These are phyloP conservation scores for Aspergillus cavernicola DNA, from an alignment of 495 filamentous ascomycete species.

Conservation along the genomic window DNA sequence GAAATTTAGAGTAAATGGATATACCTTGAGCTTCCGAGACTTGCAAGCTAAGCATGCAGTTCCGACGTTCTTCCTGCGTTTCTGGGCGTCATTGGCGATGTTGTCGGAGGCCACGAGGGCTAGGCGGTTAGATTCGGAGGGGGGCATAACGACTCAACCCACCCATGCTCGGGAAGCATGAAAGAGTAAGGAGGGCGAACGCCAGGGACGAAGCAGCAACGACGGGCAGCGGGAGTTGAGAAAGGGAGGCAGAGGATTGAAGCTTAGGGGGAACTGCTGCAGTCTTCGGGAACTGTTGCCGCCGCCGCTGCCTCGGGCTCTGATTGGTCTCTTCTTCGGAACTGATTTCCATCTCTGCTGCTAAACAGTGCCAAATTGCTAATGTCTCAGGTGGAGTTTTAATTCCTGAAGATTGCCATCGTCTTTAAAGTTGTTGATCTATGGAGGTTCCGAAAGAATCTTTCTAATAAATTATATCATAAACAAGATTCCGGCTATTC, in stretches of 20 bases:
- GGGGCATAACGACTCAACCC: constrained; percentile 17
- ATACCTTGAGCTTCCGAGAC: constrained; percentile 29
- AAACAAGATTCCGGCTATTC: background rate
- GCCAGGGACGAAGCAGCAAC: background rate
- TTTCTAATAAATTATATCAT: too few species aligned
- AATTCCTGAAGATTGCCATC: too few species aligned
- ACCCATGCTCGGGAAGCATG: constrained; percentile 9
- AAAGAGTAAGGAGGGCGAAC: background rate
- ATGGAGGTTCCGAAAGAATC: too few species aligned
- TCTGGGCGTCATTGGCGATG: constrained; percentile 11
- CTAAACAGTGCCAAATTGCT: too few species aligned
- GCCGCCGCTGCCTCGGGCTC: too few species aligned
- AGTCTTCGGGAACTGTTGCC: too few species aligned
- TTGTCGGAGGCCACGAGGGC: constrained; percentile 19
- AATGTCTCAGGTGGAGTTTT: too few species aligned
- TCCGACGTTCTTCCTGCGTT: constrained; percentile 24
- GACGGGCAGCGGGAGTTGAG: too few species aligned
- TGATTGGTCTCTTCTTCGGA: background rate
- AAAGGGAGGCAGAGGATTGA: too few species aligned
- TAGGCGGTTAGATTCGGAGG: constrained; percentile 16
- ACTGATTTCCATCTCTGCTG: background rate
- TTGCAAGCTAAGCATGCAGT: constrained; percentile 30
- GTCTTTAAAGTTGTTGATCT: too few species aligned
- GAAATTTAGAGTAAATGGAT: background rate
- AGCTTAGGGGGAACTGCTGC: too few species aligned